Conservation (phyloP, 306 rosid genomes). For the Lotus japonicus region DNA sequence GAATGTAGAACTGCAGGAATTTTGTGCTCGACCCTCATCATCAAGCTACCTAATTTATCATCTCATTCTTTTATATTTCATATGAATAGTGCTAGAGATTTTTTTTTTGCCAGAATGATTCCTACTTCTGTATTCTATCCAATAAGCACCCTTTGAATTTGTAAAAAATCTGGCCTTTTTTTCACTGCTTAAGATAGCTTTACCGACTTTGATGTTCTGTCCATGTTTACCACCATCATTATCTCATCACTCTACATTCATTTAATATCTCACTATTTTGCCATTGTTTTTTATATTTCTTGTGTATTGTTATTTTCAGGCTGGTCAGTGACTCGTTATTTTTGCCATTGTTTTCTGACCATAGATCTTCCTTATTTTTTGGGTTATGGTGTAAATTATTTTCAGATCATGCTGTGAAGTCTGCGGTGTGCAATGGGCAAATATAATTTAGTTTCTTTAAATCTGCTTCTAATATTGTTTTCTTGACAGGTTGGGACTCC, state of each 20-base stretch:
- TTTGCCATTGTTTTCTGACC: not conserved
- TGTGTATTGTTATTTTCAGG: not conserved
- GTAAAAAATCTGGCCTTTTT: not conserved
- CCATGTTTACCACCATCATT: not conserved
- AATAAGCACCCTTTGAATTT: not conserved
- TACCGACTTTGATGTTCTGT: not conserved
- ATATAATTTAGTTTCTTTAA: not conserved
- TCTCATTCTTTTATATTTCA: not conserved
- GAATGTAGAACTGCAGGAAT: not conserved
- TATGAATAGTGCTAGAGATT: not conserved
- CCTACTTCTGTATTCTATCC: not conserved
- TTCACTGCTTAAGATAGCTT: not conserved
- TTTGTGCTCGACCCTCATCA: not conserved
- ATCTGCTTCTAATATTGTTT: slow-evolving; percentile 12
- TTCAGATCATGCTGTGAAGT: not conserved
- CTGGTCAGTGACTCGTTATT: not conserved
- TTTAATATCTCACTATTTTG: not conserved
- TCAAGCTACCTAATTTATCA: not conserved
- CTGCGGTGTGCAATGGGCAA: not conserved
- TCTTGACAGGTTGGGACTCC: slow-evolving; percentile 85
- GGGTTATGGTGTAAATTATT: slow-evolving; percentile 3
- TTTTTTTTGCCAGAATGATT: not conserved
- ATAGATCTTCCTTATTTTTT: not conserved
- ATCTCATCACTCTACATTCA: not conserved
- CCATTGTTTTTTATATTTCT: not conserved